Evolutionary conservation across 1,284 basidiomycete species (phyloP), one percentile per base, ranked within the genome.

Genomic region (Pyrrhoderma noxium): DNA sequence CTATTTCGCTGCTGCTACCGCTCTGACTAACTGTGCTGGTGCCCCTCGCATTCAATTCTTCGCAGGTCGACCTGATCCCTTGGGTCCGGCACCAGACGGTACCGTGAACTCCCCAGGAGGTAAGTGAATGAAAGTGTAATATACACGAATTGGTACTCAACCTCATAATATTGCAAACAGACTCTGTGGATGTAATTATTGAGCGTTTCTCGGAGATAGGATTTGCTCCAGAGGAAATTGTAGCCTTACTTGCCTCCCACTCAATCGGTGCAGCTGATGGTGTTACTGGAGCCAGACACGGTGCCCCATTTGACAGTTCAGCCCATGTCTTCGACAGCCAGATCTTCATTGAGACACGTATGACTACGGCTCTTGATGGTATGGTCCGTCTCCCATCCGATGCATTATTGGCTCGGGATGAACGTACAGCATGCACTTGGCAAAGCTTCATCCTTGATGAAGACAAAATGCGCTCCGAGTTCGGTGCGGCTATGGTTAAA

Each of bases 331-430:
- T 71, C 42, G 69, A 70, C 54, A 66, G 62, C 14, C 69, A 70
- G 51, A 59, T 70, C 58, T 71, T 68, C 61, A 59, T 71, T 27
- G 69, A 71, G 56, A 65, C 66, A 8, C 64, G 64, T 51, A 60
- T 71, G 14, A 58, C 62, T 35, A 9, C 3, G 5, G 67, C 23
- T 14, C 36, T 55, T 25, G 40, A 35, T 13, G 68, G 70, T 34
- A 69, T 69, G 53, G 61, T 72, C n/a, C 68, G 71, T 46, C 63
- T 73, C 21, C 67, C 68, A 50, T 71, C 69, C n/a, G 71, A 72
- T 61, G 60, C 59, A 16, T 59, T 59, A 44, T 61, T 67, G 50
- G 42, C 55, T 16, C 45, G 52, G 49, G 65, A 65, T 51, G 52
- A 61, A 2, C 60, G 64, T 43, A 70, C 68, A 36, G 60, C 63